Percentiles rank a stretch among this genome's conserved stretches.
Evolutionary conservation across 1,284 basidiomycete species (phyloP).

Genomic region (Ustilago bromivora): DNA sequence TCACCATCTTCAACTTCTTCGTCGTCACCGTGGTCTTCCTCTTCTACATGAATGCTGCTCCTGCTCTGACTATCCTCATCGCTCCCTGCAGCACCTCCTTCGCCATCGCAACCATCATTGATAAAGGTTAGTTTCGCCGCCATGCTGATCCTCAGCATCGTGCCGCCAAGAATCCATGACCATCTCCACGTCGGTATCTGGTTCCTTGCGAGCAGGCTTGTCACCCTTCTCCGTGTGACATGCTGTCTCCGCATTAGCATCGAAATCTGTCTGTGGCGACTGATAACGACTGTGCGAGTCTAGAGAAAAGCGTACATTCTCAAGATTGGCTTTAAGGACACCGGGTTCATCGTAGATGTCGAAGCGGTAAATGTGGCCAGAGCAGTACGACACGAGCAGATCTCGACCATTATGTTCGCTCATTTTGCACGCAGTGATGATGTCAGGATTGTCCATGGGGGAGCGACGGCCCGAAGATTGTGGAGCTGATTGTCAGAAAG

Average conservation of each 20-base stretch:
- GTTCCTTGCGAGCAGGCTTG: not conserved
- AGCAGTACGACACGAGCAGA: conserved; percentile 63
- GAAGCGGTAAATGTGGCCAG: conserved; percentile 64
- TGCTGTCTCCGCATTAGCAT: not conserved
- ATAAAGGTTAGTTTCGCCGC: not conserved
- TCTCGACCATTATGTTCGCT: conserved; percentile 59
- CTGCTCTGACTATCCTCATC: not conserved
- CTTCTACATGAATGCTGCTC: not conserved
- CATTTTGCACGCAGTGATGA: conserved; percentile 68
- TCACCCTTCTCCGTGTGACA: not conserved
- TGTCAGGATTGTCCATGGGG: conserved; percentile 27
- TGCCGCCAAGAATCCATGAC: not conserved
- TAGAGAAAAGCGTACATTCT: conserved; percentile 15
- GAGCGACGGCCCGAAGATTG: conserved; percentile 11
- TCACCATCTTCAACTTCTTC: not conserved
- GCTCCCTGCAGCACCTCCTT: not conserved
- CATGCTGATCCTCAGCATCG: not conserved
- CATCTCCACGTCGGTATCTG: not conserved
- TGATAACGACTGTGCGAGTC: conserved; percentile 7
- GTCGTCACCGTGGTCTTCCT: not conserved
- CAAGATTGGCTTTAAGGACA: conserved; percentile 32
- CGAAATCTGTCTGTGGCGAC: conserved; percentile 6
- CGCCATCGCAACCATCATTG: not conserved
- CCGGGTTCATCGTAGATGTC: conserved; percentile 61
- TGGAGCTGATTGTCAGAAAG: not conserved